Base-by-base conservation (phyloP, 352 stramenopile genomes). In the Phytophthora syringae region DNA sequence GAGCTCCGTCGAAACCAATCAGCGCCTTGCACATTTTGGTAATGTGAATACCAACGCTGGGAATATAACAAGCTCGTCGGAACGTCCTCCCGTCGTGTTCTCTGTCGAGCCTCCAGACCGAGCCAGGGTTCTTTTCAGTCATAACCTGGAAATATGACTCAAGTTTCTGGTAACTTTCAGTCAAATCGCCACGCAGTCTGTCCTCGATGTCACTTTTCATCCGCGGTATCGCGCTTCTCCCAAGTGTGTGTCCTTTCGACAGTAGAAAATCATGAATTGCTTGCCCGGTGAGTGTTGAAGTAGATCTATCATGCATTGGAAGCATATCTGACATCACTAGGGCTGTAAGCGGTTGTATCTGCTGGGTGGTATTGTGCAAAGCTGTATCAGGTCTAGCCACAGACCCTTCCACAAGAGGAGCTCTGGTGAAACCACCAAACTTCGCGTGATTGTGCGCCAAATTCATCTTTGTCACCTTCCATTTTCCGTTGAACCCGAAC, bases 1-100 rank as follows among this genome's bases (percentile, higher is more conserved):
- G 58, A 40, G 56, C 40, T 1, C 66, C 65, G 39, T 76, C 56
- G n/a, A 16, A 79, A 54, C 63, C 58, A 44, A 73, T 9, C 1
- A 67, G 5, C 20, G 21, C 12, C 22, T 47, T 37, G n/a, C 16
- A 13, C 7, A 51, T 44, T 16, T 7, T 9, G 10, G 7, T 27
- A 53, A 60, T 18, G n/a, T 50, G 52, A 49, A 57, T 12, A 6
- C 34, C 40, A 5, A 60, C 20, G 6, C 20, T 54, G 12, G 53
- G 37, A 42, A 62, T 47, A 13, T 47, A 56, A 30, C 30, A 47
- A 6, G 13, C 32, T 3, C 21, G 13, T 16, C 30, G 6, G 60
- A 70, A 51, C 16, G 27, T 32, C 4, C 4, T 7, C 4, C 9
- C 9, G 27, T 32, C 27, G 27, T 4, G 4, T 32, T 32, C 27